Conservation (phyloP, 169 alveolate species). For the Ichthyophthirius multifiliis region DNA sequence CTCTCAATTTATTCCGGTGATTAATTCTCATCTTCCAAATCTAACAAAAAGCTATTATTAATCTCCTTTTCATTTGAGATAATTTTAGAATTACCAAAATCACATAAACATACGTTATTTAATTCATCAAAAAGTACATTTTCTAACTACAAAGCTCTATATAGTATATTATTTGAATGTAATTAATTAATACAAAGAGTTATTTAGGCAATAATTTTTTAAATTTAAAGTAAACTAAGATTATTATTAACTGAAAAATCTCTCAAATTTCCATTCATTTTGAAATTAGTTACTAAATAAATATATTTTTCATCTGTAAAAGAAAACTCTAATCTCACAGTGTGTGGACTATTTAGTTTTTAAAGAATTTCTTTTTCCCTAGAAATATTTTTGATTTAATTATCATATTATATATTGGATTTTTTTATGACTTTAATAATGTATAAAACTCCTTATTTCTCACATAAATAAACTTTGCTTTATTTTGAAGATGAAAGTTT, state of each 20-base stretch:
- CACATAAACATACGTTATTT: not conserved
- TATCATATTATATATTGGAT: not conserved
- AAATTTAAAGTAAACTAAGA: not conserved
- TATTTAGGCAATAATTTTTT: not conserved
- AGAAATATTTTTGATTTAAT: not conserved
- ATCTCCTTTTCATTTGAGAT: not conserved
- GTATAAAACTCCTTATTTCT: not conserved
- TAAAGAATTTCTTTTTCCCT: not conserved
- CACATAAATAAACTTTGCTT: not conserved
- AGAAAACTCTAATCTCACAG: not conserved
- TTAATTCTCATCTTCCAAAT: not conserved
- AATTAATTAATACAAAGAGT: not conserved
- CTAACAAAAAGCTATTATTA: not conserved
- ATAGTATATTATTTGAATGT: not conserved
- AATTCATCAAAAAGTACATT: not conserved
- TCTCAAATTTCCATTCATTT: not conserved
- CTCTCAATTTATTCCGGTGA: not conserved
- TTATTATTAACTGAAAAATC: not conserved
- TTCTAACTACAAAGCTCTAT: not conserved
- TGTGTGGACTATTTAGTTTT: not conserved
- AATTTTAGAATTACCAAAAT: conserved; percentile 5
- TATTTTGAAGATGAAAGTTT: too few species aligned
- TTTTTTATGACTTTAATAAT: not conserved
- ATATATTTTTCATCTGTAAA: not conserved
- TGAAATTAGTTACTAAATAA: not conserved